Conservation (phyloP, 2,329 filamentous ascomycete genomes). For the Epichloe amarillans region DNA sequence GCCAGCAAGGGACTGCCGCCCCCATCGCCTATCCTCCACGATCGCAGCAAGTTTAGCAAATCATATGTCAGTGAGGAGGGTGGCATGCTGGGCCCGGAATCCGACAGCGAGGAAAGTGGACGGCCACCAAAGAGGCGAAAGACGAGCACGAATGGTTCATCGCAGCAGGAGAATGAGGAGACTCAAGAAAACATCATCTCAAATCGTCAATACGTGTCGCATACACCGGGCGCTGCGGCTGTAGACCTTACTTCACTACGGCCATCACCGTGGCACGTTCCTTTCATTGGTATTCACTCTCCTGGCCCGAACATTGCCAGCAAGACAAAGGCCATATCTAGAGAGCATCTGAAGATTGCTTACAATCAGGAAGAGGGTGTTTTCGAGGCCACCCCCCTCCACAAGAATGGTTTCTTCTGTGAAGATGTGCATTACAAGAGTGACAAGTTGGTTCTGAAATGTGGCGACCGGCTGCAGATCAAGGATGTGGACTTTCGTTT, state of each 20-base stretch:
- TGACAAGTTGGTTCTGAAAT: constrained; percentile 43
- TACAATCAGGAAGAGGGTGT: constrained; percentile 50
- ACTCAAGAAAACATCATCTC: constrained; percentile 35
- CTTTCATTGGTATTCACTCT: constrained; percentile 61
- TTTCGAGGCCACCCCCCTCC: constrained; percentile 50
- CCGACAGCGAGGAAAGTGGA: constrained; percentile 38
- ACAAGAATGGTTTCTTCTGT: constrained; percentile 57
- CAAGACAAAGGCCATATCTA: constrained; percentile 60
- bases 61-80: constrained; percentile 57
- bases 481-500: constrained; percentile 58
- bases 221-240: constrained; percentile 44
- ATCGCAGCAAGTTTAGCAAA: constrained; percentile 44
- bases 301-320: constrained; percentile 45
- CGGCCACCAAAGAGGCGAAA: constrained; percentile 35
- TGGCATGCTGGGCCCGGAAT: constrained; percentile 52
- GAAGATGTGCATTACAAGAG: constrained; percentile 46
- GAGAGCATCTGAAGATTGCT: constrained; percentile 58
- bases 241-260: constrained; percentile 47
- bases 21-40: constrained; percentile 35
- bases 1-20: constrained; percentile 35
- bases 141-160: constrained; percentile 30
- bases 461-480: constrained; percentile 56
- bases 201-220: constrained; percentile 46
- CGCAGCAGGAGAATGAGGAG: constrained; percentile 29
- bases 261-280: constrained; percentile 47